Evolutionary conservation across 805 yeast species (phyloP).

Genomic region (Ogataea henricii): DNA sequence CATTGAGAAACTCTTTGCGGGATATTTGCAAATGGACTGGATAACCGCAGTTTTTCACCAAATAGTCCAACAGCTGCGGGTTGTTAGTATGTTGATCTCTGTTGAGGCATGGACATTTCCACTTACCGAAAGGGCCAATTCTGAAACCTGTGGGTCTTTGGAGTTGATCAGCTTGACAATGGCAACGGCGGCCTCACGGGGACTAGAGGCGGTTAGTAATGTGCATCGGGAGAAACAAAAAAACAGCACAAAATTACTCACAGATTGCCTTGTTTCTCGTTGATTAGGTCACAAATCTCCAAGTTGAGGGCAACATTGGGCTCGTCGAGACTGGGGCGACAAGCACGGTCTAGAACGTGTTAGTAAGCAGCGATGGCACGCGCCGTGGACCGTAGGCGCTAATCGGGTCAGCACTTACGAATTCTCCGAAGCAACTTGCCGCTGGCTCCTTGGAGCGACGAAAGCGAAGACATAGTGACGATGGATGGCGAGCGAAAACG

Average conservation of each 20-base stretch:
- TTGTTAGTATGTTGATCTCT: constrained; percentile 2
- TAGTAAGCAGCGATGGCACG: too few species aligned
- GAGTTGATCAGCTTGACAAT: constrained; percentile 81
- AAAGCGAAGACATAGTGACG: constrained; percentile 32
- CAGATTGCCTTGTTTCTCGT: constrained; percentile 85
- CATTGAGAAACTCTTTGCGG: constrained; percentile 91
- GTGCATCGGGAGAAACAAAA: background rate
- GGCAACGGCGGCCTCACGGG: constrained; percentile 89
- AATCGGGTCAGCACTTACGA: constrained; percentile 31
- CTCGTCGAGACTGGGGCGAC: constrained; percentile 77
- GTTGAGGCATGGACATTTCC: background rate
- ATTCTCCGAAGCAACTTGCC: constrained; percentile 41
- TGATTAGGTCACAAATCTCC: constrained; percentile 91
- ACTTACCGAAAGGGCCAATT: constrained; percentile 56
- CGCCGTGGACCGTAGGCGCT: too few species aligned
- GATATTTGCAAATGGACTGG: constrained; percentile 95
- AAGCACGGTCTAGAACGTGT: constrained; percentile 65
- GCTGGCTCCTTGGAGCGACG: constrained; percentile 37
- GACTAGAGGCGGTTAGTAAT: constrained; percentile 34
- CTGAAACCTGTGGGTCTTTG: constrained; percentile 83
- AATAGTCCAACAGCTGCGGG: constrained; percentile 67
- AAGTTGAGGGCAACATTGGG: constrained; percentile 87
- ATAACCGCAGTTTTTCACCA: constrained; percentile 97
- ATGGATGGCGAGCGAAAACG: background rate
- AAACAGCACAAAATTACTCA: constrained; percentile 9